Percentiles rank a stretch among this genome's conserved stretches.
phyloP scores from a whole-genome alignment of 345 rosid species.

The Moricandia arvensis region DNA sequence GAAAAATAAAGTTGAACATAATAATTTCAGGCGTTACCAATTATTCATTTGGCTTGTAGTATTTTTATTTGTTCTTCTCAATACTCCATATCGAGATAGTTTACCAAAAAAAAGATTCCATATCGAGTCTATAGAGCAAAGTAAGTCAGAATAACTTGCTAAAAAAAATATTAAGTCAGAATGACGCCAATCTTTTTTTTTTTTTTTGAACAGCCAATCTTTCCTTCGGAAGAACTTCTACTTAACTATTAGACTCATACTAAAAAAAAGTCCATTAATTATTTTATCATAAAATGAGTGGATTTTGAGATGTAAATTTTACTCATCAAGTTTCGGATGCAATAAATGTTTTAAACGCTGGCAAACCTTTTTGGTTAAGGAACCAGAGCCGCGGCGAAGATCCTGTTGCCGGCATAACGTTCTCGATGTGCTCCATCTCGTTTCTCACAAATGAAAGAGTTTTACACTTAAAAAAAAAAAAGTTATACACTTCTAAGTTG shows the following conservation, averaged over 20 bases:
- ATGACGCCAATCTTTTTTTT: no score
- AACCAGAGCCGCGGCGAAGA: conserved; percentile 21
- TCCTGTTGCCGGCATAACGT: conserved; percentile 19
- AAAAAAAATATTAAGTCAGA: no score
- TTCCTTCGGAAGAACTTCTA: not conserved
- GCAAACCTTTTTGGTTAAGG: not conserved
- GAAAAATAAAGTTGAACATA: no score
- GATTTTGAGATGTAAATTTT: not conserved
- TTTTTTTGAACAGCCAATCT: no score
- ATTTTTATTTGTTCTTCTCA: no score
- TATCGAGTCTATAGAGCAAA: no score
- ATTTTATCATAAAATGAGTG: not conserved
- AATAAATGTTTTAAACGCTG: not conserved
- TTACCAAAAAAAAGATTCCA: no score
- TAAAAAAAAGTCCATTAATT: not conserved
- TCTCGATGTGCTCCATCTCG: conserved; percentile 19
- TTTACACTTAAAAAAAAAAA: no score
- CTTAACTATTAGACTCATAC: not conserved
- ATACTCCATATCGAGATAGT: no score
- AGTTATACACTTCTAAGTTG: conserved; percentile 12
- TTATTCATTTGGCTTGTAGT: no score
- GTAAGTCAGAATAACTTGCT: no score
- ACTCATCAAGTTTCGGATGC: conserved; percentile 1
- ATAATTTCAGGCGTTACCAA: no score
- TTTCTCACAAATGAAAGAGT: conserved; percentile 10